Conservation (phyloP, 2,329 filamentous ascomycete genomes). For the Neopestalotiopsis clavispora region DNA sequence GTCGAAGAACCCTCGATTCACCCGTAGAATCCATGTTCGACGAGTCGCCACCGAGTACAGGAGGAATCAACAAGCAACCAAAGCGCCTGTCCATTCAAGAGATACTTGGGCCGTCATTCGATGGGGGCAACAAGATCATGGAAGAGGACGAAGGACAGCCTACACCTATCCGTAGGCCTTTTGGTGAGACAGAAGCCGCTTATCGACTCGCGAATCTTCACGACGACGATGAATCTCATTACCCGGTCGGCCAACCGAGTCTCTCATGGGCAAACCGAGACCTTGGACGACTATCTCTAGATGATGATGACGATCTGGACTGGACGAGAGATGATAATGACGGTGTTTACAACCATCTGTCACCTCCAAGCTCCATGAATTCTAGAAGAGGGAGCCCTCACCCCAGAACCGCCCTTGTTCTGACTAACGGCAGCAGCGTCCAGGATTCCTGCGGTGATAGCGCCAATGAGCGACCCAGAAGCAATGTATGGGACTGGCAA, state of each 20-base stretch:
- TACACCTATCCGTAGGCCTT: slow-evolving; percentile 53
- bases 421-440: slow-evolving; percentile 53
- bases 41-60: slow-evolving; percentile 70
- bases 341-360: slow-evolving; percentile 59
- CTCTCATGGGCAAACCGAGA: slow-evolving; percentile 43
- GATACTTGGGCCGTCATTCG: slow-evolving; percentile 59
- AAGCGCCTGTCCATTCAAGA: slow-evolving; percentile 65
- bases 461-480: slow-evolving; percentile 58
- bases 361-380: slow-evolving; percentile 62
- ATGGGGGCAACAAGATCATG: slow-evolving; percentile 61
- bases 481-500: slow-evolving; percentile 80
- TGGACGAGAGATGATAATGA: slow-evolving; percentile 65
- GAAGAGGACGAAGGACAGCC: slow-evolving; percentile 65
- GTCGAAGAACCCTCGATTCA: slow-evolving; percentile 69
- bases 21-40: slow-evolving; percentile 83
- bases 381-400: slow-evolving; percentile 58
- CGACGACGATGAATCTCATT: slow-evolving; percentile 27
- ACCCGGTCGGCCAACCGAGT: slow-evolving; percentile 32
- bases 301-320: slow-evolving; percentile 68
- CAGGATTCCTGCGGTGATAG: slow-evolving; percentile 40
- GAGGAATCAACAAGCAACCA: slow-evolving; percentile 52
- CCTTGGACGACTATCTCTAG: slow-evolving; percentile 58
- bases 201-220: slow-evolving; percentile 29
- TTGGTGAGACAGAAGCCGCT: slow-evolving; percentile 33
- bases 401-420: slow-evolving; percentile 58